Percentiles rank a stretch among this genome's conserved stretches.
These are phyloP conservation scores for Stevia rebaudiana DNA, from an alignment of 140 eudicot genomes.

Conservation along the genomic window DNA sequence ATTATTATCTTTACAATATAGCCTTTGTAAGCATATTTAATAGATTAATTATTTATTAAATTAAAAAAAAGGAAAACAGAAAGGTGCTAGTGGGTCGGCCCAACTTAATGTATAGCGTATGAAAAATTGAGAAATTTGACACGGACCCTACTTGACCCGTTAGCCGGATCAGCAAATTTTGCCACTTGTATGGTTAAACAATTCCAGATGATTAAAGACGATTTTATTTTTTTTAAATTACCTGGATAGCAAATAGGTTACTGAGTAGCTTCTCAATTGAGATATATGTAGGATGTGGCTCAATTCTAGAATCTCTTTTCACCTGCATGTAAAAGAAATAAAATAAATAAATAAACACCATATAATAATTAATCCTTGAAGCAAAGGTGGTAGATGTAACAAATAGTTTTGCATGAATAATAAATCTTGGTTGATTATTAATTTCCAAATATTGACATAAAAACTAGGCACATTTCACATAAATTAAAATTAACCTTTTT, in stretches of 20 bases:
- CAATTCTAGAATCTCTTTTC: constrained; percentile 22
- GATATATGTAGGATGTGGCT: constrained; percentile 33
- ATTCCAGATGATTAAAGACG: not conserved
- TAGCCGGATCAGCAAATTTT: not conserved
- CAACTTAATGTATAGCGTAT: not conserved
- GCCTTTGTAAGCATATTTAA: not conserved
- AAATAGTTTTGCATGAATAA: not conserved
- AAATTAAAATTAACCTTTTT: constrained; percentile 19
- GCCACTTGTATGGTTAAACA: not conserved
- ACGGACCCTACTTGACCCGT: not conserved
- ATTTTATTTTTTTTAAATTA: constrained; percentile 13
- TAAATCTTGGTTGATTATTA: not conserved
- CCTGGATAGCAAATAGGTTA: constrained; percentile 78
- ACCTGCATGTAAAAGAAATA: constrained; percentile 43
- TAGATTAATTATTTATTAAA: not conserved
- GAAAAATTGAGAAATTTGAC: not conserved
- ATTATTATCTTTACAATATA: not conserved
- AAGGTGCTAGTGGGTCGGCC: not conserved
- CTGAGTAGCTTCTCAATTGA: constrained; percentile 73
- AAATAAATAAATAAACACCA: not conserved
- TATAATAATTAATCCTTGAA: not conserved
- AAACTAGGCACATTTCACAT: not conserved
- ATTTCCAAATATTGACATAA: not conserved
- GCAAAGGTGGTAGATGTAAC: not conserved
- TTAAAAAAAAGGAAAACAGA: not conserved